A percentile compares a stretch with the other conserved stretches of the same genome.
phyloP scores from a whole-genome alignment of 768 basidiomycete genomes.

The Amanita inopinata region DNA sequence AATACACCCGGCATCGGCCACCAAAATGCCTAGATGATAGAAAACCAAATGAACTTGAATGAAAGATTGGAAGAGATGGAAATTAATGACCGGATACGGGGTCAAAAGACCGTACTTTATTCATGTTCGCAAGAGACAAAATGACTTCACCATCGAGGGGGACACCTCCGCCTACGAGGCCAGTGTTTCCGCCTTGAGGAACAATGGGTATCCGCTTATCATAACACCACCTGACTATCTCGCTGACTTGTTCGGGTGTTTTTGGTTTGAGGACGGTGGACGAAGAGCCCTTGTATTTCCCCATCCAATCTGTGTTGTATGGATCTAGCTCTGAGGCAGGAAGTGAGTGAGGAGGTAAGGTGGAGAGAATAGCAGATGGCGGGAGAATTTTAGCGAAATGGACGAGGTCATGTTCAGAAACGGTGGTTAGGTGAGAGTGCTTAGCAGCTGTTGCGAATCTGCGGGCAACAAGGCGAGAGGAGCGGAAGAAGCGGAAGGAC shows the following conservation, averaged over 20 bases:
- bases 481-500: slow-evolving; percentile 15
- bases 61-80: slow-evolving; percentile 11
- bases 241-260: slow-evolving; percentile 78
- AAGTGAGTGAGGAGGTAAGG: slow-evolving; percentile 39
- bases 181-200: slow-evolving; percentile 98
- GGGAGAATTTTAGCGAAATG: slow-evolving; percentile 63
- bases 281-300: slow-evolving; percentile 80
- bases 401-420: slow-evolving; percentile 48
- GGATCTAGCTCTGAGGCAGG: slow-evolving; percentile 57
- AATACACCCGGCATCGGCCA: slow-evolving; percentile 91
- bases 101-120: slow-evolving; percentile 73
- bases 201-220: slow-evolving; percentile 78
- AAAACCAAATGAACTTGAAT: slow-evolving; percentile 8
- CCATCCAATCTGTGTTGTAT: slow-evolving; percentile 95
- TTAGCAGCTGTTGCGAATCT: slow-evolving; percentile 15
- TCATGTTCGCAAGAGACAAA: slow-evolving; percentile 76
- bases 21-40: slow-evolving; percentile 58
- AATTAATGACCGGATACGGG: slow-evolving; percentile 58
- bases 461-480: slow-evolving; percentile 17
- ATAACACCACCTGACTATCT: slow-evolving; percentile 83
- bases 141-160: slow-evolving; percentile 84
- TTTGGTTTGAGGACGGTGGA: slow-evolving; percentile 85
- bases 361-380: slow-evolving; percentile 55
- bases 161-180: slow-evolving; percentile 91
- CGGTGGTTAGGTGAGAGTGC: slow-evolving; percentile 36